These are phyloP conservation scores for Lichenothelia convexa DNA, from an alignment of 495 filamentous ascomycete genomes.

Conservation along the genomic window DNA sequence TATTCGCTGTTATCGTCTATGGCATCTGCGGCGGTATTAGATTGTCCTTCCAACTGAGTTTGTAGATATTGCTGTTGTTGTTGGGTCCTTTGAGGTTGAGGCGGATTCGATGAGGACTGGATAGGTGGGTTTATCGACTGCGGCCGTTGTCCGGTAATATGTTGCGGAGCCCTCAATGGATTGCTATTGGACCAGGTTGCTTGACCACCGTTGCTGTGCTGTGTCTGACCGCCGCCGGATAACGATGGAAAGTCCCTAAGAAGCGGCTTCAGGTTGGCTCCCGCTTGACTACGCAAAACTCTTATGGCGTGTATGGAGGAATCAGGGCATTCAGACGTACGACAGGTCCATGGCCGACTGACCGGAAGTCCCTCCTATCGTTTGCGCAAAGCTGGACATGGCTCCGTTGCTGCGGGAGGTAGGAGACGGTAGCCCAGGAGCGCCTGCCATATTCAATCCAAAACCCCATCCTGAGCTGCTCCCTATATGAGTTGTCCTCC, in stretches of 20 bases:
- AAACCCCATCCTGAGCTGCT: constrained; percentile 60
- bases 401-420: background rate
- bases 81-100: background rate
- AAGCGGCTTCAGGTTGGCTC: background rate
- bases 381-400: constrained; percentile 1
- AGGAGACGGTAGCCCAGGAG: background rate
- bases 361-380: background rate
- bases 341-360: background rate
- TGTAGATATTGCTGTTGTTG: background rate
- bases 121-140: background rate
- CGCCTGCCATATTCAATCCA: constrained; percentile 19
- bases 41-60: background rate
- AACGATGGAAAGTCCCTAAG: background rate
- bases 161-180: background rate
- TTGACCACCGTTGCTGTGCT: background rate
- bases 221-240: background rate
- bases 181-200: background rate
- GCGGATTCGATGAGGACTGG: background rate
- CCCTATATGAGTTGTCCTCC: constrained; percentile 28
- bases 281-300: background rate
- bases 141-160: background rate
- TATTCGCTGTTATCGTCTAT: background rate
- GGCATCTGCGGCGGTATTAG: background rate
- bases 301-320: background rate
- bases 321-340: background rate